Evolutionary conservation across 495 filamentous ascomycete species (phyloP), one percentile per base, ranked within the genome.

Genomic region (Aspergillus avenaceus): DNA sequence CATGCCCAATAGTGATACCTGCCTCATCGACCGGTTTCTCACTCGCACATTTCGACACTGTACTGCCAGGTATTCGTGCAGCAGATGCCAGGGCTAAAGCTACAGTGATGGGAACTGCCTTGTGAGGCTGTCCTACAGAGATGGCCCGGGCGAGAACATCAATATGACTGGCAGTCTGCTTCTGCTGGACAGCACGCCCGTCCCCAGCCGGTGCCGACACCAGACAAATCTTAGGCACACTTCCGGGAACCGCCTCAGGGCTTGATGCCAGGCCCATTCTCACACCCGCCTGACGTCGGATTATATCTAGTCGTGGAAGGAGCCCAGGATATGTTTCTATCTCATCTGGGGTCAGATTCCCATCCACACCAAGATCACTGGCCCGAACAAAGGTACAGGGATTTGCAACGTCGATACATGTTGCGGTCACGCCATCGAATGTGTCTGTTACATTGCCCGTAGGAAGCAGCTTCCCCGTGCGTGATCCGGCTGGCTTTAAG

Each of bases 161-260:
- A 5, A 67, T 59, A 9, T 64, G 24, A 3, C 13, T 37, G 32
- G 59, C 45, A 4, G 61, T 61, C 31, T 63, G 56, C 7, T 57
- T 56, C 37, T 40, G 49, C 38, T 58, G 44, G 4, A 28, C 29
- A 40, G 32, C 46, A 18, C 65, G 53, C 6, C 16, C 49, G 31
- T 59, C 50, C 2, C 21, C 42, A 2, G 32, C 31, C 12, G 76
- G 67, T 4, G 62, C 46, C 19, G 80, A 80, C 0, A 89, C 71
- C 7, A 88, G 51, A 4, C 81, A 76, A 14, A 90, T 80, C 69
- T 87, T 88, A 0, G 85, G 85, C 3, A 86, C 72, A 51, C 79
- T 82, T 36, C 79, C 71, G 0, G 78, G 77, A 4, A 79, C 73
- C 6, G 65, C 67, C 24, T 72, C 69, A 2, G 45, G 41, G 4